Evolutionary conservation across 2,329 filamentous ascomycete genomes (phyloP), one percentile per base, ranked within the genome.

Genomic region (Coniosporium tulheliwenetii): DNA sequence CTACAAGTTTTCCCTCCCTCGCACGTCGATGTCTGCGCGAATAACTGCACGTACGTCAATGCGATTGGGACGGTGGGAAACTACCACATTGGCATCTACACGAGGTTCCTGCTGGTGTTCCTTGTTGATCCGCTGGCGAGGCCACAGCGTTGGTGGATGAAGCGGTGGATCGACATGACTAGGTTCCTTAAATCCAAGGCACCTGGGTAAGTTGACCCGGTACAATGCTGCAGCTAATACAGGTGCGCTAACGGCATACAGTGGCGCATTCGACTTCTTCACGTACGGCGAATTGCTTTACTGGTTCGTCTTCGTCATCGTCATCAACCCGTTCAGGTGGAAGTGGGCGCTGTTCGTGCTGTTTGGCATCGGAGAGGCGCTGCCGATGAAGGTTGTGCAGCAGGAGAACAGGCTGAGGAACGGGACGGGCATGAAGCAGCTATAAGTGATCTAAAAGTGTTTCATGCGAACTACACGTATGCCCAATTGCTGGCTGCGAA

Each of bases 81-180:
- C 57, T 89, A 82, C 71, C 85, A 93, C 52, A 89, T 93, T 37
- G 85, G 85, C 4, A 89, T 93, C 51, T 93, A 91, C 62, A 93
- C 84, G 0, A 71, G 85, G 5, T 81, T 93, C 46, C 65, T 93
- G 5, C 72, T 93, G 49, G 89, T 91, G 83, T 91, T 91, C 55
- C 69, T 93, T 41, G 69, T 80, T 10, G 85, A 93, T 51, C 84
- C 84, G 0, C 62, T 89, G 15, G 79, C 83, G 0, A 71, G 81
- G 0, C 85, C 85, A 0, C 72, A 70, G 2, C 67, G 77, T 5
- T 75, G 71, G 47, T 80, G 81, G 75, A 93, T 91, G 83, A 71
- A 81, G 60, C 69, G 76, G 16, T 93, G 85, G 85, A 86, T 93
- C 50, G 81, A 86, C 53, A 82, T 89, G 70, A 93, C 84, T 1